Base-by-base conservation (phyloP, 2,329 filamentous ascomycete species). In the Trichothecium sympodiale region DNA sequence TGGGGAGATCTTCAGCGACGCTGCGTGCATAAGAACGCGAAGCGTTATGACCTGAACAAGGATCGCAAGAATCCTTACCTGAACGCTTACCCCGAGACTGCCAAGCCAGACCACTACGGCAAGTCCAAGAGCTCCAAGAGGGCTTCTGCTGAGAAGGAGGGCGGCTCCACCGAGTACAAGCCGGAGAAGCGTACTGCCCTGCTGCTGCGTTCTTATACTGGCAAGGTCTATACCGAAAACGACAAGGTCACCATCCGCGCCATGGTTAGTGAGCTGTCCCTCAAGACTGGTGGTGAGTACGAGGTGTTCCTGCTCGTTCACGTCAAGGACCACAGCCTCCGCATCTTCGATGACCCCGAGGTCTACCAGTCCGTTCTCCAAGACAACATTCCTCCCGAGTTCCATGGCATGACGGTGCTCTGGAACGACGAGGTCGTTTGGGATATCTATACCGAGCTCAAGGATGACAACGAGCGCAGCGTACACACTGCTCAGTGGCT, bases 241-340 rank as follows among this genome's bases (percentile, higher is more conserved):
- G 83, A 89, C 52, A 75, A 83, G 50, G 77, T 88, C 53, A 79
- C 78, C 36, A 75, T 94, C 29, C 80, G 87, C 18, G 74, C 86
- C 26, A 71, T 93, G 50, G 75, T 94, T 45, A 80, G 75, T 40
- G 87, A 94, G 55, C 65, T 91, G 18, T 73, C 72, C 5, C 65
- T 93, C 38, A 77, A 78, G 41, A 81, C 81, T 13, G 84, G 85
- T 14, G 84, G 83, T 26, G 77, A 88, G 57, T 93, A 87, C 50
- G 75, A 87, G 46, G 77, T 91, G 2, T 83, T 84, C 50, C 63
- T 93, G 20, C 68, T 93, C 17, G 73, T 93, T 12, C 83, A 93
- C 42, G 79, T 87, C 56, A 85, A 83, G 54, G 74, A 81, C 37
- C 59, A 66, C 33, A 59, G 62, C 4, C 57, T 65, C 12, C 62